Conservation (phyloP, 1,284 basidiomycete species). For the Irpex lacteus region DNA sequence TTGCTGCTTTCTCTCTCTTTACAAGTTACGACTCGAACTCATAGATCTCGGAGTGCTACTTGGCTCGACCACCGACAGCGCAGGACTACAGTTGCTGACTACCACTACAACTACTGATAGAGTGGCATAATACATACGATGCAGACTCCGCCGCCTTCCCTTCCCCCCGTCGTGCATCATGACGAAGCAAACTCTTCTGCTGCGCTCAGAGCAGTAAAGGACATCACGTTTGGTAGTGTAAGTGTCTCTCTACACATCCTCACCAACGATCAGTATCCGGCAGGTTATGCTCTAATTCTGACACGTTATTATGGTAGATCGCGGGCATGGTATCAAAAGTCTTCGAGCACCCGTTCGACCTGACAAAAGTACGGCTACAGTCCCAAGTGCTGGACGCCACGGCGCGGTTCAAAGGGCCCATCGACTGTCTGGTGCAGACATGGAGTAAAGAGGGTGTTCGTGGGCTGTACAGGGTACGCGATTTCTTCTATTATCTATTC, state of each 20-base stretch:
- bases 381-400: constrained; percentile 76
- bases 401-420: constrained; percentile 71
- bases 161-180: not conserved
- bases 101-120: too few species aligned
- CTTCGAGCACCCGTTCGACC: constrained; percentile 85
- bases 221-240: constrained; percentile 60
- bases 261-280: not conserved
- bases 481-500: not conserved
- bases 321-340: constrained; percentile 84
- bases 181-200: constrained; percentile 23
- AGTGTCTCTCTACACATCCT: constrained; percentile 17
- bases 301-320: constrained; percentile 34
- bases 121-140: not conserved
- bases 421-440: constrained; percentile 81
- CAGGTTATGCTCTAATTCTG: not conserved
- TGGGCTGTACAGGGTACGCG: constrained; percentile 77
- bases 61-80: too few species aligned
- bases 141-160: not conserved
- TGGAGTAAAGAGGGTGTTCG: constrained; percentile 73
- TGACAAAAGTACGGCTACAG: constrained; percentile 83
- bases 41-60: too few species aligned
- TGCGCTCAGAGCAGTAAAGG: constrained; percentile 43
- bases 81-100: too few species aligned
- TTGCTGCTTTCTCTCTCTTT: not conserved
- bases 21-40: not conserved